A percentile compares a stretch with the other conserved stretches of the same genome.
These are phyloP conservation scores for Tricholoma terreum DNA, from an alignment of 768 basidiomycete species.

Conservation along the genomic window DNA sequence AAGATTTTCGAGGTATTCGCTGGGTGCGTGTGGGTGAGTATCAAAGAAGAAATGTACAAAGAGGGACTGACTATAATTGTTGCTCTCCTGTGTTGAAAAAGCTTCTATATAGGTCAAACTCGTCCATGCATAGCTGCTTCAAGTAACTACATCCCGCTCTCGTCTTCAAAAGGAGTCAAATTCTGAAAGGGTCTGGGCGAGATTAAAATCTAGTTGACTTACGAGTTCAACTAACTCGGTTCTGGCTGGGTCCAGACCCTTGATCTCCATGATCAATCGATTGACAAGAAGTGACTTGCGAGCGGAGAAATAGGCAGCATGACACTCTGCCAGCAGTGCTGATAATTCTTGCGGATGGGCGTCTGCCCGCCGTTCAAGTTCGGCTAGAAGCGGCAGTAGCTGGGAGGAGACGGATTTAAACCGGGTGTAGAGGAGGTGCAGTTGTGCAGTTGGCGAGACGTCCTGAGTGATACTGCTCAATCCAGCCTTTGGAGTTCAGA, in stretches of 20 bases:
- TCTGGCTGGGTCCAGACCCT: slow-evolving; percentile 69
- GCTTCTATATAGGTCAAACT: slow-evolving; percentile 79
- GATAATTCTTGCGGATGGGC: slow-evolving; percentile 83
- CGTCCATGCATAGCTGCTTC: slow-evolving; percentile 87
- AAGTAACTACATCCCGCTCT: slow-evolving; percentile 89
- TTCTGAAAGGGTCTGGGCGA: neutral
- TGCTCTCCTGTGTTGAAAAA: slow-evolving; percentile 90
- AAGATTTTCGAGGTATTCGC: slow-evolving; percentile 84
- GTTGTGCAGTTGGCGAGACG: slow-evolving; percentile 75
- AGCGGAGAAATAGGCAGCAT: slow-evolving; percentile 74
- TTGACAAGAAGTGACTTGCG: slow-evolving; percentile 71
- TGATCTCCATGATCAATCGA: slow-evolving; percentile 78
- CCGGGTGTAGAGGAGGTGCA: slow-evolving; percentile 86
- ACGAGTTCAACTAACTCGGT: slow-evolving; percentile 91
- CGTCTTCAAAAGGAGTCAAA: slow-evolving; percentile 49
- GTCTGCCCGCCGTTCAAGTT: slow-evolving; percentile 77
- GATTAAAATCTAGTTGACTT: slow-evolving; percentile 12
- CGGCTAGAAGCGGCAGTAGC: slow-evolving; percentile 74
- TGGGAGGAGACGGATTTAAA: slow-evolving; percentile 72
- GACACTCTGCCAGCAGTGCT: slow-evolving; percentile 82
- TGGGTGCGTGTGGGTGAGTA: slow-evolving; percentile 27
- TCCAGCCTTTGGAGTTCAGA: neutral
- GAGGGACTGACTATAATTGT: slow-evolving; percentile 39
- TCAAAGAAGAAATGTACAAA: neutral
- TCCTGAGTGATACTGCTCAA: slow-evolving; percentile 41